phyloP scores from a whole-genome alignment of 176 grass and related monocot species.

The Lolium rigidum region DNA sequence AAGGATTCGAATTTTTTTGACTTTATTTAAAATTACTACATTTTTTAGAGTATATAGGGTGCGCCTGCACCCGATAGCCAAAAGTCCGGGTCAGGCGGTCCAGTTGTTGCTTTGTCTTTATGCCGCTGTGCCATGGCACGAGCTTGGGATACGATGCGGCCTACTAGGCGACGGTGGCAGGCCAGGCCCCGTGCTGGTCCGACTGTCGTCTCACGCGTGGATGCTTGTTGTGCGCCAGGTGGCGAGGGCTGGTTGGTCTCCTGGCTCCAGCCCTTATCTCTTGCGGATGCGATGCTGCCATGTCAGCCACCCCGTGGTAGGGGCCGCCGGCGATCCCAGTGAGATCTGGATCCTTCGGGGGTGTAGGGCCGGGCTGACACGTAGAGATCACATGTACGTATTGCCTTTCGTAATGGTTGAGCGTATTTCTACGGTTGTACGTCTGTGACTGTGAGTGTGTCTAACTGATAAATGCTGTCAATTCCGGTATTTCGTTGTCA shows the following conservation, averaged over 20 bases:
- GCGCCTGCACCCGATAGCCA: too few relatives aligned
- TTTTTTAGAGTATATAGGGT: too few relatives aligned
- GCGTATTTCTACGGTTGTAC: background rate
- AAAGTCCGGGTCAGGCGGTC: too few relatives aligned
- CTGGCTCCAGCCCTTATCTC: constrained; percentile 6
- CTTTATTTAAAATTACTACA: too few relatives aligned
- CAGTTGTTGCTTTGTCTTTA: background rate
- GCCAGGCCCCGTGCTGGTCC: background rate
- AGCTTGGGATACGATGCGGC: background rate
- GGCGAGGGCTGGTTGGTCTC: background rate
- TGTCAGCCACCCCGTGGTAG: background rate
- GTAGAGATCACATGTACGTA: background rate
- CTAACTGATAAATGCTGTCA: background rate
- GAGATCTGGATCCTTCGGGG: constrained; percentile 40
- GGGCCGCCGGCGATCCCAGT: background rate
- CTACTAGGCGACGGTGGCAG: background rate
- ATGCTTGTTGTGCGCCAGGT: background rate
- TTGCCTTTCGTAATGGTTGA: background rate
- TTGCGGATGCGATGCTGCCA: constrained; percentile 37
- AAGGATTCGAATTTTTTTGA: too few relatives aligned
- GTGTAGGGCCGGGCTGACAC: background rate
- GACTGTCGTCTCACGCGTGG: constrained; percentile 24
- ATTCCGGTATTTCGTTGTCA: background rate
- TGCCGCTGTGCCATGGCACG: background rate
- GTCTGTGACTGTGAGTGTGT: background rate